Base-by-base conservation (phyloP, 805 yeast species). In the Candida golubevii region DNA sequence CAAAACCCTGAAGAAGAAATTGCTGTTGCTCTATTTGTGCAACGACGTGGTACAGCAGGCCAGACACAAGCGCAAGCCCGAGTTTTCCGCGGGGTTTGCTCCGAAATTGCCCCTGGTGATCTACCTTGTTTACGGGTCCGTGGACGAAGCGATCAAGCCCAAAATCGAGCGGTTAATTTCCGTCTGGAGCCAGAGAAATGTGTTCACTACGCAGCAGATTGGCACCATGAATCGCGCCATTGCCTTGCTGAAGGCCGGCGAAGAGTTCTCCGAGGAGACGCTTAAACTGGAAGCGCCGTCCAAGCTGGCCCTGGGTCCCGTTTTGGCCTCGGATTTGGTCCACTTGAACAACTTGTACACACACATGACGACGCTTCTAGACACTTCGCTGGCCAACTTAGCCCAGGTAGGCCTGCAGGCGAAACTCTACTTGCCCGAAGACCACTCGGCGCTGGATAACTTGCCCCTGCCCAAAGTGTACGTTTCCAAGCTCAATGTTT, bases 1-100 rank as follows among this genome's bases (percentile, higher is more conserved):
- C 27, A 14, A 36, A n/a, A 34, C 35, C 30, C 48, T 45, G 49
- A 50, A 46, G 13, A 71, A 75, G 54, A 75, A 73, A 47, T 69
- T 83, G 41, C 72, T 83, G 2, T 63, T 84, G 44, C 70, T 88
- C 23, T 88, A 88, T 56, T 67, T 88, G 11, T 83, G 85, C 41
- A 88, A 88, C 60, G 96, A 88, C 52, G 82, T 88, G 18, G 83
- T 87, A 1, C 96, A 88, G 62, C 85, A 85, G 58, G 79, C 89
- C 3, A 72, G 82, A 46, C 80, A 83, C 30, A 79, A 80, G 54
- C 72, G 77, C 47, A 79, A 77, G 55, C 65, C 66, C 4, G 86
- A 79, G 38, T 82, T 83, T 51, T 62, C 83, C 3, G 65, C 62
- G 8, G 82, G 79, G 3, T 88, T 85, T 62, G 72, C 78, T 10